These are phyloP conservation scores for Neurospora terricola DNA, from an alignment of 495 filamentous ascomycete species.

Conservation along the genomic window DNA sequence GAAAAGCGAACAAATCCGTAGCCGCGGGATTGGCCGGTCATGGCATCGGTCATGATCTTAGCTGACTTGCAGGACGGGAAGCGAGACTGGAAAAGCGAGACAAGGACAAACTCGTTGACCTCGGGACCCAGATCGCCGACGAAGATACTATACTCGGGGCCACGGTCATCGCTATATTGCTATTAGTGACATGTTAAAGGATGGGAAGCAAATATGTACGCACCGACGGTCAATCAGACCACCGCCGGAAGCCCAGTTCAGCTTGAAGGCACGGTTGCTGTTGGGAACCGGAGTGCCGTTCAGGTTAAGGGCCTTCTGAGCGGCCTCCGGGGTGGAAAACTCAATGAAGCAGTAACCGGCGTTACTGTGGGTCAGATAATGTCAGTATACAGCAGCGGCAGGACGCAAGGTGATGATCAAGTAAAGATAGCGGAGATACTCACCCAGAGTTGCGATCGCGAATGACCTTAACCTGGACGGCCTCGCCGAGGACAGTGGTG, in stretches of 20 bases:
- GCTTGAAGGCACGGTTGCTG: conserved; percentile 90
- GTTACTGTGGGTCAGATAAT: conserved; percentile 49
- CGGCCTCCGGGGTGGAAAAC: conserved; percentile 73
- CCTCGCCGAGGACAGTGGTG: conserved; percentile 74
- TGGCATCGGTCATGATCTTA: conserved; percentile 99
- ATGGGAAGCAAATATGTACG: conserved; percentile 14
- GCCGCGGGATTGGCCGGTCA: conserved; percentile 92
- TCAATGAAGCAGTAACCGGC: conserved; percentile 99
- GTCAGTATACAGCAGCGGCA: background rate
- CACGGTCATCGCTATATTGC: conserved; percentile 74
- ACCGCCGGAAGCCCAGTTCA: conserved; percentile 98
- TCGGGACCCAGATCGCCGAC: conserved; percentile 96
- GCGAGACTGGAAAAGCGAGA: conserved; percentile 90
- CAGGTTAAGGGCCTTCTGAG: conserved; percentile 76
- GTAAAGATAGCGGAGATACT: conserved; percentile 22
- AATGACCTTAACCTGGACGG: conserved; percentile 99
- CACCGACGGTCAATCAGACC: conserved; percentile 89
- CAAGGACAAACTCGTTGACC: conserved; percentile 96
- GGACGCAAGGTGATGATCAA: background rate
- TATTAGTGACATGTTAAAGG: conserved; percentile 13
- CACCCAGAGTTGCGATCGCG: conserved; percentile 99
- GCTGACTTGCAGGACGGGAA: conserved; percentile 98
- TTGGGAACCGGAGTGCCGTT: conserved; percentile 92
- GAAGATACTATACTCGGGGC: conserved; percentile 94
- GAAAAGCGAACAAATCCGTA: conserved; percentile 98